A percentile compares a stretch with the other conserved stretches of the same genome.
Conservation (phyloP, 176 grass and related monocot genomes). For the Triticum urartu region DNA sequence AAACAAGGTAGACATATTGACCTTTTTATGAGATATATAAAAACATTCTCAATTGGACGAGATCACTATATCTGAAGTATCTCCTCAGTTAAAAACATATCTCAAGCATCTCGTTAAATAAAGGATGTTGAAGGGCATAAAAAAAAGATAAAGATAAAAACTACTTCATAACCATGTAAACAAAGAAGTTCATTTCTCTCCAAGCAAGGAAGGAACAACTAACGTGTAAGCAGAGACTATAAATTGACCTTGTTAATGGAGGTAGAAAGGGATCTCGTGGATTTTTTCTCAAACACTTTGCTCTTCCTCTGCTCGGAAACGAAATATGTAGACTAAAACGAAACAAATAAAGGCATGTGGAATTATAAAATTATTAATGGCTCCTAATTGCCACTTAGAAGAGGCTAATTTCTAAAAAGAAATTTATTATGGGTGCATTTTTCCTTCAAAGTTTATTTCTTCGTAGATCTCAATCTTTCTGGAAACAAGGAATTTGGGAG, state of each 20-base stretch:
- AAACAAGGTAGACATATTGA: too few species aligned
- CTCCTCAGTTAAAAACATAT: not conserved
- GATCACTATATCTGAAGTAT: too few species aligned
- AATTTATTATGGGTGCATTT: not conserved
- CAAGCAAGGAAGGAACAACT: not conserved
- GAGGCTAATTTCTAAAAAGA: not conserved
- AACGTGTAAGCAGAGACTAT: not conserved
- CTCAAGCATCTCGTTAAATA: not conserved
- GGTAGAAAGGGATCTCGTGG: too few species aligned
- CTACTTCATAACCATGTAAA: not conserved
- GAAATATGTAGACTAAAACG: not conserved
- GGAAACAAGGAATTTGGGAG: not conserved
- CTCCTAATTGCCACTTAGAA: not conserved
- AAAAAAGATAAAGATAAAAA: not conserved
- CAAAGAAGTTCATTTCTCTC: not conserved
- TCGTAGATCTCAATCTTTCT: not conserved
- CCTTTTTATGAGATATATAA: too few species aligned
- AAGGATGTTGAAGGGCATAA: not conserved
- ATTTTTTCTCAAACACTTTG: not conserved
- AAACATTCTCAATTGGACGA: too few species aligned
- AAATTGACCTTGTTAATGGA: not conserved
- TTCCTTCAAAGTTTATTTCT: not conserved
- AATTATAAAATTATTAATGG: not conserved
- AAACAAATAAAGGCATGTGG: not conserved
- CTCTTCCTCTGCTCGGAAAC: not conserved